Evolutionary conservation across 148 eudicot species (phyloP).

Genomic region (Rhododendron kiyosumense): DNA sequence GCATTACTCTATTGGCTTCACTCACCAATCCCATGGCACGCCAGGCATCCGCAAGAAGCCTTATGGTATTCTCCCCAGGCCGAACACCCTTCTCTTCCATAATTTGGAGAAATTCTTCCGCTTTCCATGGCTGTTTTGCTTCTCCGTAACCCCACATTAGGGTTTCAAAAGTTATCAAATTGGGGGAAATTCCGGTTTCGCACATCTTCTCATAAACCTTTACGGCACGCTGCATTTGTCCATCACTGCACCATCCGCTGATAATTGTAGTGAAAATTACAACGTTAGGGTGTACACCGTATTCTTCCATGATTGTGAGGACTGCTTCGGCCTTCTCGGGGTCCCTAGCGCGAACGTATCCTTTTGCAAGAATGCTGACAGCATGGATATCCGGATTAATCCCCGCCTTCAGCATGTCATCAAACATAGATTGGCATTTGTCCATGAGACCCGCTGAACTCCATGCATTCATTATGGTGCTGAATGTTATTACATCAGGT

Average conservation of each 20-base stretch:
- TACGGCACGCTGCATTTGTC: slow-evolving; percentile 70
- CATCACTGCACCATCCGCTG: slow-evolving; percentile 94
- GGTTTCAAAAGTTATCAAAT: slow-evolving; percentile 75
- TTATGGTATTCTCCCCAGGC: slow-evolving; percentile 50
- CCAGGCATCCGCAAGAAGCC: slow-evolving; percentile 84
- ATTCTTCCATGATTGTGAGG: slow-evolving; percentile 43
- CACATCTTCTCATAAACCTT: slow-evolving; percentile 64
- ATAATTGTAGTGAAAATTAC: slow-evolving; percentile 85
- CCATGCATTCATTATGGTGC: slow-evolving; percentile 98
- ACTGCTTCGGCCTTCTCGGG: slow-evolving; percentile 71
- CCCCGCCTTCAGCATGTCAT: slow-evolving; percentile 72
- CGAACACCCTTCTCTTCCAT: slow-evolving; percentile 57
- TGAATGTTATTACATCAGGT: slow-evolving; percentile 92
- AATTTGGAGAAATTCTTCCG: slow-evolving; percentile 57
- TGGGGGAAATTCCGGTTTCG: slow-evolving; percentile 58
- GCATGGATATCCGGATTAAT: slow-evolving; percentile 71
- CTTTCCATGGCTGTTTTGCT: slow-evolving; percentile 87
- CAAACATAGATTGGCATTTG: slow-evolving; percentile 69
- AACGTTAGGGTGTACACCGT: slow-evolving; percentile 54
- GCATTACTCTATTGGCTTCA: slow-evolving; percentile 53
- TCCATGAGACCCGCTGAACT: slow-evolving; percentile 83
- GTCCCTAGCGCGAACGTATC: slow-evolving; percentile 71
- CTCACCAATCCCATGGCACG: slow-evolving; percentile 54
- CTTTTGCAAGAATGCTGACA: slow-evolving; percentile 93
- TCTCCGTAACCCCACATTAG: slow-evolving; percentile 89